phyloP scores from a whole-genome alignment of 2,329 filamentous ascomycete genomes.

The Cadophora gregata region DNA sequence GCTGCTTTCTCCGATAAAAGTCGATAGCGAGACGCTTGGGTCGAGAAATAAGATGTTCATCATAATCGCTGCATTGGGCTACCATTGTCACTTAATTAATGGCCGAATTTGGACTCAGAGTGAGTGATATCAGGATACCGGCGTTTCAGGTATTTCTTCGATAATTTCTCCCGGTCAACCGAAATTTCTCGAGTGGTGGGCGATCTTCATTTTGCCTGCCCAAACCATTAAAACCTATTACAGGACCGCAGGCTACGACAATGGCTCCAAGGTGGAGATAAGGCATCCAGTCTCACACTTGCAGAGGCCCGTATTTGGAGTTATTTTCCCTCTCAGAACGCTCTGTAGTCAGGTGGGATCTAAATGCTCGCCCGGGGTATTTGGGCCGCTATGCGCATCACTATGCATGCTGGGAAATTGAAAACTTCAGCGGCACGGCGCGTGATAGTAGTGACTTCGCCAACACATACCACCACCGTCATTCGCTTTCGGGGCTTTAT shows the following conservation, averaged over 20 bases:
- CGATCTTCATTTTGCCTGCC: neutral
- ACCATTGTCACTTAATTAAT: neutral
- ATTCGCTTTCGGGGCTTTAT: neutral
- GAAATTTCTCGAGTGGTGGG: too few relatives aligned
- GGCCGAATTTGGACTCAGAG: neutral
- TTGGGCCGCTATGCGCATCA: conserved; percentile 42
- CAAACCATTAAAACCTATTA: neutral
- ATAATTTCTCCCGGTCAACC: too few relatives aligned
- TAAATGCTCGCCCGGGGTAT: conserved; percentile 26
- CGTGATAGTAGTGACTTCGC: conserved; percentile 30
- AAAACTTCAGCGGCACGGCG: conserved; percentile 36
- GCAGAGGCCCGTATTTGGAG: neutral
- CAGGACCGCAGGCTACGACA: neutral
- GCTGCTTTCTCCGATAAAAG: neutral
- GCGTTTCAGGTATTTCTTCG: conserved; percentile 1
- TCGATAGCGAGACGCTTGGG: neutral
- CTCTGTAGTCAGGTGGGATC: neutral
- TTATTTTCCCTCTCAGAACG: neutral
- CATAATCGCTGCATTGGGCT: neutral
- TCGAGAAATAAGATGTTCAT: neutral
- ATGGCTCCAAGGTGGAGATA: neutral
- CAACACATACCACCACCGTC: neutral
- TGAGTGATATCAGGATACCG: neutral
- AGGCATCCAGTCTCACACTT: neutral
- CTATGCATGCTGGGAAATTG: conserved; percentile 27